Percentiles rank a stretch among this genome's conserved stretches.
phyloP scores from a whole-genome alignment of 2,329 filamentous ascomycete genomes.

The Paraconiothyrium brasiliense region DNA sequence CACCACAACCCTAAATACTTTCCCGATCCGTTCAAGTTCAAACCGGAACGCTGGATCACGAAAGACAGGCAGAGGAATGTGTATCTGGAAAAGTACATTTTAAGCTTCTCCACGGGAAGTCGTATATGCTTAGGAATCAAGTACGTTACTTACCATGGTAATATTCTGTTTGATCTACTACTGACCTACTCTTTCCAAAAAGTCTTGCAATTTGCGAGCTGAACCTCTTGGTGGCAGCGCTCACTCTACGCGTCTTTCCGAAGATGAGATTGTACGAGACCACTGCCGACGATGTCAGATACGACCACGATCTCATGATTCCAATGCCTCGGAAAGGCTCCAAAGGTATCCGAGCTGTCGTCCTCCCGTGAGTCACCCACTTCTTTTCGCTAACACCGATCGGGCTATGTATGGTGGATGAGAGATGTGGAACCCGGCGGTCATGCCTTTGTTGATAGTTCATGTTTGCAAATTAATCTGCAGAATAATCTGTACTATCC shows the following conservation, averaged over 20 bases:
- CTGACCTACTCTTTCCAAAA: conserved; percentile 2
- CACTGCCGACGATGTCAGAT: conserved; percentile 5
- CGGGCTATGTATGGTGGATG: not conserved
- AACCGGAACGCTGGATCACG: conserved; percentile 36
- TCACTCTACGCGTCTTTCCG: conserved; percentile 3
- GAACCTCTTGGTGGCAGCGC: conserved; percentile 4
- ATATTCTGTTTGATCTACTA: not conserved
- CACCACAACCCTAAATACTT: conserved; percentile 36
- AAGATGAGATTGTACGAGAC: conserved; percentile 7
- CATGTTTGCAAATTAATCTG: not conserved
- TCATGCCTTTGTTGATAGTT: conserved; percentile 3
- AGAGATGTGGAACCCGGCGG: conserved; percentile 1
- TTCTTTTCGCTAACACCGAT: conserved; percentile 1
- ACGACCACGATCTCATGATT: conserved; percentile 4
- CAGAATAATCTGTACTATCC: not conserved
- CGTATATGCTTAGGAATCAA: conserved; percentile 13
- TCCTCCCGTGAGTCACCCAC: not conserved
- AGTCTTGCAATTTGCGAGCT: conserved; percentile 2
- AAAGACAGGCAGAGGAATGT: conserved; percentile 9
- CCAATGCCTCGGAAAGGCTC: conserved; percentile 5
- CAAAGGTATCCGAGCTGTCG: conserved; percentile 2
- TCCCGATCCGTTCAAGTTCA: conserved; percentile 26
- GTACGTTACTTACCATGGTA: conserved; percentile 1
- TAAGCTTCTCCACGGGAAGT: conserved; percentile 25
- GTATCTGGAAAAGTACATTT: conserved; percentile 16